Base-by-base conservation (phyloP, 2,329 filamentous ascomycete genomes). In the Cordyceps cateniannulata region DNA sequence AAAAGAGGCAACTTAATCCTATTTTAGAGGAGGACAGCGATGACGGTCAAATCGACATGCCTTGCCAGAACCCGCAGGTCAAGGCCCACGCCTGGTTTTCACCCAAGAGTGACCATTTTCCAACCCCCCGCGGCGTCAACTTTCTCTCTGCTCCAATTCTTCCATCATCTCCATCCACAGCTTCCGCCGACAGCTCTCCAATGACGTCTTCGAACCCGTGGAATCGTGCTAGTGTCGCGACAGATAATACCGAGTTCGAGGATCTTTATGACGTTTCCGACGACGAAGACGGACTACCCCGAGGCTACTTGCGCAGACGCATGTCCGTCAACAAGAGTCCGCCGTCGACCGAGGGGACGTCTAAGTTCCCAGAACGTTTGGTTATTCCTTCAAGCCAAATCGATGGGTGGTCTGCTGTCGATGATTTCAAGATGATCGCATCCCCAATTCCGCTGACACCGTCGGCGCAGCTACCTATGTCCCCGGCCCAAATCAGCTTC, bases 261-360 rank as follows among this genome's bases (percentile, higher is more conserved):
- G 91, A 96, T 68, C 77, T 96, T 53, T 96, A 96, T 73, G 90
- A 95, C 73, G 82, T 91, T 47, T 92, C 90, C 18, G 91, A 96
- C 66, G 85, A 91, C 59, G 91, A 96, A 67, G 81, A 84, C 9
- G 71, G 71, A 38, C 49, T 63, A 61, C 60, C 27, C 62, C 35
- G 54, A 62, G 63, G 66, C 48, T 35, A 35, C 32, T 64, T 68
- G 38, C 69, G 63, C 50, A 68, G 68, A 44, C 67, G 67, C 49
- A 63, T 66, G 18, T 69, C 71, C 68, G 66, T 67, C 72, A 72
- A 69, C 79, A 84, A 66, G 74, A 75, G 71, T 75, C 67, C 64
- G 78, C 70, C 55, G 38, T 69, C 73, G 65, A 68, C 67, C 66
- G 48, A 51, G 9, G 16, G 18, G 44, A 5, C 29, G 7, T 38